Base-by-base conservation (phyloP, 2,329 filamentous ascomycete genomes). In the Neopestalotiopsis sp. region DNA sequence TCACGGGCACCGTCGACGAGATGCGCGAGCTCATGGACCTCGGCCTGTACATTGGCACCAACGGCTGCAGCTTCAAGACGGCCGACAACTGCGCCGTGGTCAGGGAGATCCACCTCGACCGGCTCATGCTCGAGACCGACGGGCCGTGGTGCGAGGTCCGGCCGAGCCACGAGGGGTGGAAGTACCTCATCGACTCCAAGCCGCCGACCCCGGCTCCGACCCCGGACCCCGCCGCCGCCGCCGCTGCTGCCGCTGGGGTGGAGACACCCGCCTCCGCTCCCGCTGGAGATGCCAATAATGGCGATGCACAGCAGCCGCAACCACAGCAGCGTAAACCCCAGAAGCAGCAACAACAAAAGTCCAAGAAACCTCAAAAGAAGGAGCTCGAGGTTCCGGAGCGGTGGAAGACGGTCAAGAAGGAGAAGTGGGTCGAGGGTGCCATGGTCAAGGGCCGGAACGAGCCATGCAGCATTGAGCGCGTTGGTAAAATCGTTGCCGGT, bases 371-470 rank as follows among this genome's bases (percentile, higher is more conserved):
- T n/a, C 83, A 86, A 73, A 89, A 88, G 75, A 88, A 88, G 72
- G 85, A 92, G 72, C 84, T 89, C 4, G 91, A 91, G 65, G 89
- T 92, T 1, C 91, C 92, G 0, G 86, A 90, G 66, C 83, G 94
- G 42, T 96, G 91, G 74, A 97, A 93, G 81, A 86, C 91, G 4
- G 92, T 98, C 38, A 99, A 98, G 86, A 98, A 97, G 83, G 96
- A 99, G 83, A 97, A 93, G 79, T 99, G 94, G 92, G 88, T 89
- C 59, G 90, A 93, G 75, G 95, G 95, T 0, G 87, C 86, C 56
- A 95, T 98, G 93, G 89, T 99, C 66, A 99, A 98, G 82, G 94
- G 95, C 0, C 89, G 96, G 70, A 99, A 99, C 78, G 96, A 99
- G 81, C 94, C 95, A 10, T 95, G 92, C 74, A 92, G 89, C 66